Evolutionary conservation across 2,329 filamentous ascomycete genomes (phyloP).

Genomic region (Pestalotiopsis sp.): DNA sequence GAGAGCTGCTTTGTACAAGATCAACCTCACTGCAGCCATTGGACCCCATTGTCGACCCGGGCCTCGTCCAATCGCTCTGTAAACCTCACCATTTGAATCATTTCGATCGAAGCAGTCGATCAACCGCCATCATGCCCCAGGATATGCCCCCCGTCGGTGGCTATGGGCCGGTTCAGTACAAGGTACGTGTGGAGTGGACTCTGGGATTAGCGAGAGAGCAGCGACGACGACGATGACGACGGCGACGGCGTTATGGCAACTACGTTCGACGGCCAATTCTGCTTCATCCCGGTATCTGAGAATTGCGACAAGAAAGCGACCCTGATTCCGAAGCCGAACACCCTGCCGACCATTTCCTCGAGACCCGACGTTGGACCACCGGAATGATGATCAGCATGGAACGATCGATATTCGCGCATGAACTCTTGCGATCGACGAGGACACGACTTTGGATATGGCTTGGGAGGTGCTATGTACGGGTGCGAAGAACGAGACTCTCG

Average conservation of each 20-base stretch:
- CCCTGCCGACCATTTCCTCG: not conserved
- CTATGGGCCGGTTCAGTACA: slow-evolving; percentile 97
- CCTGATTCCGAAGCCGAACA: not conserved
- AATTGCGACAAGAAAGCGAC: not conserved
- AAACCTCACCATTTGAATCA: not conserved
- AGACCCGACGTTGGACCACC: not conserved
- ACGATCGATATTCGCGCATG: not conserved
- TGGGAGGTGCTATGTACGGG: too few relatives aligned
- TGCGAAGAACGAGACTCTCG: too few relatives aligned
- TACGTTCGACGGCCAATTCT: not conserved
- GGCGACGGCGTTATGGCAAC: not conserved
- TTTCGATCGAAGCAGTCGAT: not conserved
- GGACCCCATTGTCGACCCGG: not conserved
- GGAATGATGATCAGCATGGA: not conserved
- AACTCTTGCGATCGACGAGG: too few relatives aligned
- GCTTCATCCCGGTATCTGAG: not conserved
- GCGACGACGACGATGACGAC: not conserved
- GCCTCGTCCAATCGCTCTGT: not conserved
- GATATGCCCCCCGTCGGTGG: slow-evolving; percentile 95
- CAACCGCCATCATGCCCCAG: slow-evolving; percentile 75
- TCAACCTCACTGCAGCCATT: not conserved
- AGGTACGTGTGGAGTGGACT: slow-evolving; percentile 57
- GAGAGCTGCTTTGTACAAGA: not conserved
- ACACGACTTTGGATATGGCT: too few relatives aligned
- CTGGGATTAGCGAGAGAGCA: not conserved